Base-by-base conservation (phyloP, 352 stramenopile species). In the Stramenopiles sp. region DNA sequence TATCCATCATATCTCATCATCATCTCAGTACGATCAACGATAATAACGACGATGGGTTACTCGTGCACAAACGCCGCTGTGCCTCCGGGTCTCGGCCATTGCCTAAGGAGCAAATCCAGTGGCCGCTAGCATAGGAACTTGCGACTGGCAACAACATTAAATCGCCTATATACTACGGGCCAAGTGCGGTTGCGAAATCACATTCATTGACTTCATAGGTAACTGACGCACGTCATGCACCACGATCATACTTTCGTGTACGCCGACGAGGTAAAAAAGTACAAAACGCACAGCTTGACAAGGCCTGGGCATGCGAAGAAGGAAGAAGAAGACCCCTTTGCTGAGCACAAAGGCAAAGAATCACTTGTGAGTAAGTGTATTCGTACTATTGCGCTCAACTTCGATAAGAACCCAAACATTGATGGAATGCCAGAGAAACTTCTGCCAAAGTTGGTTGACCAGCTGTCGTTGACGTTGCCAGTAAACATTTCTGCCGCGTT, bases 201-300 rank as follows among this genome's bases (percentile, higher is more conserved):
- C n/a, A n/a, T n/a, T n/a, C n/a, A n/a, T n/a, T n/a, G n/a, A n/a
- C n/a, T n/a, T n/a, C n/a, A n/a, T n/a, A n/a, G n/a, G n/a, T n/a
- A n/a, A n/a, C n/a, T n/a, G n/a, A n/a, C n/a, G n/a, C n/a, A 92
- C 91, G 87, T 84, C 91, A 25, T 90, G 87, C 0, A 85, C 85
- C 25, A 88, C 86, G 39, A 91, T 86, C 0, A 88, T 94, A 30
- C 88, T 88, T 29, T 84, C 86, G 27, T 90, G 86, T 4, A 93
- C 89, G 0, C 89, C 7, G 90, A 93, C 82, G 88, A 94, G 71
- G 88, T 93, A 22, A 91, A 91, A 82, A 94, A 91, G 80, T 92
- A 93, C 67, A 88, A 88, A n/a, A 82, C 89, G 30, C 88, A 89
- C 7, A 82, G 88, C 14, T 86, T 93, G 7, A 83, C 86, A 7